These are phyloP conservation scores for Boletus speciosus DNA, from an alignment of 768 basidiomycete species.

Conservation along the genomic window DNA sequence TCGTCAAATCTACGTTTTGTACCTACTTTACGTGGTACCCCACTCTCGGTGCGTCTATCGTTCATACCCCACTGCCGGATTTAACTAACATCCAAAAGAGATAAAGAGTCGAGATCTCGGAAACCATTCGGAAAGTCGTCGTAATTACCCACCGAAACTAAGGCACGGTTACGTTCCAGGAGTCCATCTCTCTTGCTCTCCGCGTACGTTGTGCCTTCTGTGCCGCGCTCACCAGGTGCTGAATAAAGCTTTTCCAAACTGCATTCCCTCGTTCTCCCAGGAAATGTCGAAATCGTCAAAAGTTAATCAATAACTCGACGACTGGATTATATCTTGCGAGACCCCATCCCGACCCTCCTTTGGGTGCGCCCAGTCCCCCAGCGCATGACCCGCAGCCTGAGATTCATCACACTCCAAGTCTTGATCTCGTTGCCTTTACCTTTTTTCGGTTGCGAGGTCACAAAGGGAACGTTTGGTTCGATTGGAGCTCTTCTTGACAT, in stretches of 20 bases:
- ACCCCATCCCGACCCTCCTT: neutral
- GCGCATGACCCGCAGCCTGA: neutral
- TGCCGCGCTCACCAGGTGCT: neutral
- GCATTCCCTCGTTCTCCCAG: neutral
- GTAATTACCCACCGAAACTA: neutral
- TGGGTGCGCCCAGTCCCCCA: neutral
- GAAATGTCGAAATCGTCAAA: neutral
- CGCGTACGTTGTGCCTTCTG: neutral
- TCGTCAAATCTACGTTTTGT: neutral
- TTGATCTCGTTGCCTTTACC: constrained; percentile 1
- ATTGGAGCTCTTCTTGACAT: neutral
- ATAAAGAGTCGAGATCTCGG: neutral
- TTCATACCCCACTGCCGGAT: no score
- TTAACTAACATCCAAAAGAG: neutral
- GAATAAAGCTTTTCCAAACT: neutral
- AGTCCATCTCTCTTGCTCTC: no score
- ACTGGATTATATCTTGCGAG: neutral
- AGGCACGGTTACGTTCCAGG: neutral
- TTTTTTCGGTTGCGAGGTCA: constrained; percentile 1
- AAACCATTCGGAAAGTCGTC: no score
- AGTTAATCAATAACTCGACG: neutral
- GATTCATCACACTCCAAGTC: neutral
- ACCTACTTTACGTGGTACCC: neutral
- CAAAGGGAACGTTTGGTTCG: neutral
- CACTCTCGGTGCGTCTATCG: neutral